These are phyloP conservation scores for Centrapalus pauciflorus DNA, from an alignment of 129 eudicot genomes.

Conservation along the genomic window DNA sequence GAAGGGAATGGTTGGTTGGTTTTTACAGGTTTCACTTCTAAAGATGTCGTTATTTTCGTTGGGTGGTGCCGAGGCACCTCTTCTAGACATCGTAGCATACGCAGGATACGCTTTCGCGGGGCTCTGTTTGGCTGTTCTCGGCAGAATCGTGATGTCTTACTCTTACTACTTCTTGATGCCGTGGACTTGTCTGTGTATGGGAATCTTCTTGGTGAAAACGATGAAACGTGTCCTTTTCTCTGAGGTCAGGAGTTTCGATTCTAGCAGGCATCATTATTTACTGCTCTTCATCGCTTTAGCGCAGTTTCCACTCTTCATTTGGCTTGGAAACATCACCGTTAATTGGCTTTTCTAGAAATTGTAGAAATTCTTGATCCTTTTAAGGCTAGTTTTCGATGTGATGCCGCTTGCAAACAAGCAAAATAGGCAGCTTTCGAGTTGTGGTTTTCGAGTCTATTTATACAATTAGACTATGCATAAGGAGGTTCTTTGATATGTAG, in stretches of 20 bases:
- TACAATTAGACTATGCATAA: constrained; percentile 11
- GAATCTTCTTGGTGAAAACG: constrained; percentile 48
- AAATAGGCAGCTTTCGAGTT: constrained; percentile 9
- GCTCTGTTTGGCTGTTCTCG: constrained; percentile 45
- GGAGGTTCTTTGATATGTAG: neutral
- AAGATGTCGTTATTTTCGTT: constrained; percentile 49
- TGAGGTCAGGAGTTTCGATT: constrained; percentile 49
- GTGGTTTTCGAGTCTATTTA: constrained; percentile 1
- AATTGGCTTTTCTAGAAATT: constrained; percentile 42
- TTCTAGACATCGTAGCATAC: constrained; percentile 66
- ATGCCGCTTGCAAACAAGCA: constrained; percentile 10
- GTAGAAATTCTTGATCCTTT: constrained; percentile 21
- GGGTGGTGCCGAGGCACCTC: constrained; percentile 67
- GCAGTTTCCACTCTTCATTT: constrained; percentile 48
- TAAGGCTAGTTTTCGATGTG: constrained; percentile 14
- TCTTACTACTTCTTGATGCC: constrained; percentile 52
- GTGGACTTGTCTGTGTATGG: constrained; percentile 54
- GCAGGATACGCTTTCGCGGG: constrained; percentile 62
- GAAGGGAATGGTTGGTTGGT: constrained; percentile 67
- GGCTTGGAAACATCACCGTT: constrained; percentile 45
- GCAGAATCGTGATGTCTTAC: constrained; percentile 41
- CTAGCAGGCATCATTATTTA: constrained; percentile 49
- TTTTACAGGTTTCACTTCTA: constrained; percentile 47
- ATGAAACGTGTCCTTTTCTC: constrained; percentile 47
- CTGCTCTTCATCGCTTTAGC: constrained; percentile 49